Conservation (phyloP, 164 flowering plant species). For the Sedum album region DNA sequence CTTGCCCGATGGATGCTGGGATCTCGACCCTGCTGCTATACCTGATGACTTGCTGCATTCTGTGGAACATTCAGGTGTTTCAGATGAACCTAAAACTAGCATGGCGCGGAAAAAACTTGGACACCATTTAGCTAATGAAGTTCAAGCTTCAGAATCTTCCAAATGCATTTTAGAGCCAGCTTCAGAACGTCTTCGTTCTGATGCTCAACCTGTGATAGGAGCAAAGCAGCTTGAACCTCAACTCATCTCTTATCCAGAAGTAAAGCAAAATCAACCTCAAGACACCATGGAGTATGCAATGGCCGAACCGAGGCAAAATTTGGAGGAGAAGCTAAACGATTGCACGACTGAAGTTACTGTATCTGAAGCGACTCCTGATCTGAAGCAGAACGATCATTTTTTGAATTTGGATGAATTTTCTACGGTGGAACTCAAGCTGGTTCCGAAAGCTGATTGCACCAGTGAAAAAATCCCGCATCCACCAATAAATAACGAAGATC, state of each 20-base stretch:
- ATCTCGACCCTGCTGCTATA: constrained; percentile 96
- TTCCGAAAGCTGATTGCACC: background rate
- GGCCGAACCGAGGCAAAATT: background rate
- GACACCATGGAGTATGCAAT: background rate
- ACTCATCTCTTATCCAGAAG: constrained; percentile 10
- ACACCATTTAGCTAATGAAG: background rate
- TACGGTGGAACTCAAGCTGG: background rate
- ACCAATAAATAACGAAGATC: background rate
- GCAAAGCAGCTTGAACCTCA: background rate
- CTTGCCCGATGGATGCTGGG: constrained; percentile 83
- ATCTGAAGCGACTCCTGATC: background rate
- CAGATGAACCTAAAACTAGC: constrained; percentile 1
- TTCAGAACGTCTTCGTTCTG: background rate
- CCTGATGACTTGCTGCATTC: constrained; percentile 69
- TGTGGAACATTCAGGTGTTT: constrained; percentile 18
- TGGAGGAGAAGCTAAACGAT: background rate
- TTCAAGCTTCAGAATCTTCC: background rate
- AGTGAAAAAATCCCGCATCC: background rate
- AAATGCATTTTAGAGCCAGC: background rate
- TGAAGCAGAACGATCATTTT: background rate
- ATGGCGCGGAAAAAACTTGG: background rate
- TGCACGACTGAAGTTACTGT: too few species aligned
- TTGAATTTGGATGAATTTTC: background rate
- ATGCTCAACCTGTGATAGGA: background rate
- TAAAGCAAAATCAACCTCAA: background rate